These are phyloP conservation scores for Chlorella variabilis DNA, from an alignment of 163 green algal species.

Conservation along the genomic window DNA sequence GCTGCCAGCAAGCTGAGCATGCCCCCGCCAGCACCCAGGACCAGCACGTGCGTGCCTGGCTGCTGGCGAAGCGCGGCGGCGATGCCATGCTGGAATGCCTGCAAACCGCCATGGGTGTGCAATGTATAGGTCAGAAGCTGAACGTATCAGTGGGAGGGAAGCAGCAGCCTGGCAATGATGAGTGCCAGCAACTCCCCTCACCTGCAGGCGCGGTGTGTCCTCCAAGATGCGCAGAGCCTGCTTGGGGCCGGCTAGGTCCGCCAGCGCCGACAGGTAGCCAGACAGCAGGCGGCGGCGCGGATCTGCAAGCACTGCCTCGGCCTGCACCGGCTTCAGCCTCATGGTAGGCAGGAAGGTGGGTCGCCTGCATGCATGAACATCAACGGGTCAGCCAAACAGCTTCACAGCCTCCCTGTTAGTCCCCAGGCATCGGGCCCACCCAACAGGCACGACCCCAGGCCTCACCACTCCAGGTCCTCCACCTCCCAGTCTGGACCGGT, in stretches of 20 bases:
- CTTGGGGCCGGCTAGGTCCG: slow-evolving; percentile 61
- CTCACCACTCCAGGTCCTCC: slow-evolving; percentile 65
- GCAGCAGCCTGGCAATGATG: too few relatives aligned
- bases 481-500: slow-evolving; percentile 62
- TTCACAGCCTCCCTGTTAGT: too few relatives aligned
- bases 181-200: neutral
- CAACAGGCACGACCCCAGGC: neutral
- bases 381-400: neutral
- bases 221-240: slow-evolving; percentile 33
- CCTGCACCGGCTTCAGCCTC: slow-evolving; percentile 30
- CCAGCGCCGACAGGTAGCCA: slow-evolving; percentile 44
- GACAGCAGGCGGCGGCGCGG: slow-evolving; percentile 27
- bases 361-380: slow-evolving; percentile 41
- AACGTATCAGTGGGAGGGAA: too few relatives aligned
- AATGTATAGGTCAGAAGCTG: too few relatives aligned
- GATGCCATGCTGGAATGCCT: slow-evolving; percentile 27
- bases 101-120: too few relatives aligned
- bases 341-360: slow-evolving; percentile 58
- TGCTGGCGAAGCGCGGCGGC: neutral
- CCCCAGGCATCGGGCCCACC: neutral
- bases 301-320: slow-evolving; percentile 19
- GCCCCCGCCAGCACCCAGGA: slow-evolving; percentile 57
- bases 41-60: slow-evolving; percentile 46
- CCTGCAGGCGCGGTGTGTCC: slow-evolving; percentile 35
- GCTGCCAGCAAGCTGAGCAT: slow-evolving; percentile 60